Evolutionary conservation across 1,284 basidiomycete genomes (phyloP).

Genomic region (Ceratobasidium papillatum): DNA sequence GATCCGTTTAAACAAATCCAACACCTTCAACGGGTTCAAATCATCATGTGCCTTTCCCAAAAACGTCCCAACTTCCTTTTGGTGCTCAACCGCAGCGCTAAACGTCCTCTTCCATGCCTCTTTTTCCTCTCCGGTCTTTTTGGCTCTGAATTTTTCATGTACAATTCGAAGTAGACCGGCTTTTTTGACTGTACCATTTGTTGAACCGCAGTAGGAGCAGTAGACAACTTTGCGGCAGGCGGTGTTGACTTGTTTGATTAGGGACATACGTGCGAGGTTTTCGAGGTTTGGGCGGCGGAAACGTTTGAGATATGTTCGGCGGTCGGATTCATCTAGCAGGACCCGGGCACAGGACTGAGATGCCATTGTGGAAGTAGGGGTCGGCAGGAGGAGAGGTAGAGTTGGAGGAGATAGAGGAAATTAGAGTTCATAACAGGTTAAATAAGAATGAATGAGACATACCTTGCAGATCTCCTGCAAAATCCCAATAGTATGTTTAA

Average conservation of each 20-base stretch:
- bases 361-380: neutral
- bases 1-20: conserved; percentile 93
- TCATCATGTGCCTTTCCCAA: conserved; percentile 94
- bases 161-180: conserved; percentile 91
- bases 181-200: conserved; percentile 98
- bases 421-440: neutral
- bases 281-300: conserved; percentile 93
- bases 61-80: conserved; percentile 87
- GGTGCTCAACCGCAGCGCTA: conserved; percentile 80
- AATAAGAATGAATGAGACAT: conserved; percentile 44
- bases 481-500: conserved; percentile 93
- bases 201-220: conserved; percentile 92
- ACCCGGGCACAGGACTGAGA: conserved; percentile 91
- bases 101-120: conserved; percentile 90
- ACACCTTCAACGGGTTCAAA: conserved; percentile 91
- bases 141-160: conserved; percentile 96
- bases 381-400: neutral
- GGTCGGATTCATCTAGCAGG: conserved; percentile 88
- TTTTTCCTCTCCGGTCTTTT: conserved; percentile 91
- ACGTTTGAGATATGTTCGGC: conserved; percentile 83
- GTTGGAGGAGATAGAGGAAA: neutral
- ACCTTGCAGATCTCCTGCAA: conserved; percentile 98
- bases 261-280: conserved; percentile 87
- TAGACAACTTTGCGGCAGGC: conserved; percentile 90
- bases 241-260: conserved; percentile 90